Conservation (phyloP, 495 filamentous ascomycete species). For the Penicillium argentinense region DNA sequence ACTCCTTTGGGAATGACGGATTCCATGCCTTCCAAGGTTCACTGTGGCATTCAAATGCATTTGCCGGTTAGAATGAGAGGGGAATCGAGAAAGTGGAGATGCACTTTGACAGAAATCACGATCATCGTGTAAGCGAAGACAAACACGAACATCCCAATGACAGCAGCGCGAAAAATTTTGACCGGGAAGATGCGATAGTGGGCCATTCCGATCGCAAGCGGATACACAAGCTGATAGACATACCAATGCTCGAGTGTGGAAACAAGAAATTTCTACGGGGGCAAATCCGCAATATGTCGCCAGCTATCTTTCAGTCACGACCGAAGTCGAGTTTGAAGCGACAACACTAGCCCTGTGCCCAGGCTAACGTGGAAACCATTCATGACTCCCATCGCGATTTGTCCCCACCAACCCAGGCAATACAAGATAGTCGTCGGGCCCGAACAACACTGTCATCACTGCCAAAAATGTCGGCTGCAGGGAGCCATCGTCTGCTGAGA, state of each 20-base stretch:
- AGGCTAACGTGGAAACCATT: constrained; percentile 15
- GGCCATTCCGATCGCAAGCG: constrained; percentile 15
- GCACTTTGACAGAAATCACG: constrained; percentile 16
- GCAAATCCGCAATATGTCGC: constrained; percentile 7
- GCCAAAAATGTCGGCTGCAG: constrained; percentile 15
- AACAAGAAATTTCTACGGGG: constrained; percentile 7
- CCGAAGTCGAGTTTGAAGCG: not conserved
- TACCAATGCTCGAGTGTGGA: constrained; percentile 23
- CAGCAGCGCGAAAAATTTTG: constrained; percentile 5
- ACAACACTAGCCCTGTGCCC: constrained; percentile 10
- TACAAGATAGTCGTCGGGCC: constrained; percentile 15
- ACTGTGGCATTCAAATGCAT: constrained; percentile 22
- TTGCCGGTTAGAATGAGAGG: not conserved
- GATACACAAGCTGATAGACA: constrained; percentile 18
- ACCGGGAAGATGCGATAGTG: constrained; percentile 20
- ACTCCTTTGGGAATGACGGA: constrained; percentile 11
- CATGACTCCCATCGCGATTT: constrained; percentile 18
- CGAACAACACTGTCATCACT: constrained; percentile 10
- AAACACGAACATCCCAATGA: constrained; percentile 5
- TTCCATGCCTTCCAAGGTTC: constrained; percentile 23
- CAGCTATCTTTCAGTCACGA: too few species aligned
- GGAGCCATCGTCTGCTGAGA: constrained; percentile 15
- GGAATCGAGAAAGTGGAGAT: not conserved
- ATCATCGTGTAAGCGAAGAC: constrained; percentile 17
- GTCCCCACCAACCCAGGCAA: constrained; percentile 9